Percentiles rank a stretch among this genome's conserved stretches.
Conservation (phyloP, 768 basidiomycete species). For the Ramaria rubella region DNA sequence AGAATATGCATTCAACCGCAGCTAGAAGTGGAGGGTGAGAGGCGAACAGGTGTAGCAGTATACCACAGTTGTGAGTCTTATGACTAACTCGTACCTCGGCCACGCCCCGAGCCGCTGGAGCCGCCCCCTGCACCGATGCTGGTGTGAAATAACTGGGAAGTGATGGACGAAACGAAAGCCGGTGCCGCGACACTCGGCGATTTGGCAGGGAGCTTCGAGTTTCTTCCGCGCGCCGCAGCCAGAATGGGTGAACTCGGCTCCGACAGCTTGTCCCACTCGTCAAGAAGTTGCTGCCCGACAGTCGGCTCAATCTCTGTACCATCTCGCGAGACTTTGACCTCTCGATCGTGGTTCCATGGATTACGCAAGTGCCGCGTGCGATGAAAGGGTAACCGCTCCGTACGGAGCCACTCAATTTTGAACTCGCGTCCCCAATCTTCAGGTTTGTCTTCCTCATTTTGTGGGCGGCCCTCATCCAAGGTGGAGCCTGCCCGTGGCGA, state of each 20-base stretch:
- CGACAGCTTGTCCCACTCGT: conserved; percentile 50
- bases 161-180: neutral
- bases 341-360: conserved; percentile 84
- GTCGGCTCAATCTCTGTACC: conserved; percentile 88
- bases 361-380: conserved; percentile 78
- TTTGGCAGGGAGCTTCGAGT: neutral
- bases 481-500: neutral
- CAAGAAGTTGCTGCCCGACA: conserved; percentile 59
- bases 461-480: conserved; percentile 7
- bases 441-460: conserved; percentile 9
- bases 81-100: neutral
- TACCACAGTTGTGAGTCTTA: too few species aligned
- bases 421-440: conserved; percentile 72
- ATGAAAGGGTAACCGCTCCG: conserved; percentile 63
- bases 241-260: conserved; percentile 6
- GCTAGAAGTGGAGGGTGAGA: neutral
- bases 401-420: conserved; percentile 76
- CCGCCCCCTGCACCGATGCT: neutral
- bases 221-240: neutral
- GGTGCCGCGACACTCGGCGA: neutral
- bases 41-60: too few species aligned
- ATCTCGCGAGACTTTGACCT: conserved; percentile 78
- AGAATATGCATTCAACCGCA: neutral
- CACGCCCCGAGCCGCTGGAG: neutral
- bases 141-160: neutral